Percentiles rank a stretch among this genome's conserved stretches.
phyloP scores from a whole-genome alignment of 768 basidiomycete species.

The Leucocoprinus sp. region DNA sequence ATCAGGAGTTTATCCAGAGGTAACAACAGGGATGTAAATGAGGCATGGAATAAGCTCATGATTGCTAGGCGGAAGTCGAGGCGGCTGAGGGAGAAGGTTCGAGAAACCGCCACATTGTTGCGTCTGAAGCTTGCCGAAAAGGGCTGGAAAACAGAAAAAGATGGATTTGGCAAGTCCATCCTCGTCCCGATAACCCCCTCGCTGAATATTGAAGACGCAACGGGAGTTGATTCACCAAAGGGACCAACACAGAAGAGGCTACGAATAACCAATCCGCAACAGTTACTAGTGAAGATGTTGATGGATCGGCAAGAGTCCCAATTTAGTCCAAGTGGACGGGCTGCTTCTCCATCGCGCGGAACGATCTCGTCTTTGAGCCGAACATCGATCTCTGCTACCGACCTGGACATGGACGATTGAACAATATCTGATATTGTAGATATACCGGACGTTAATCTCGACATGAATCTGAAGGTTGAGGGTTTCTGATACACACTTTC shows the following conservation, averaged over 20 bases:
- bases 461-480: neutral
- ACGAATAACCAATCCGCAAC: conserved; percentile 5
- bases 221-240: conserved; percentile 4
- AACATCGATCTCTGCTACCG: neutral
- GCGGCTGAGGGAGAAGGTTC: conserved; percentile 6
- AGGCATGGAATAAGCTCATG: conserved; percentile 5
- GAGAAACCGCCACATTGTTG: conserved; percentile 7
- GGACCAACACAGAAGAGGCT: neutral
- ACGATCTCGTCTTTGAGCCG: conserved; percentile 1
- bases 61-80: conserved; percentile 6
- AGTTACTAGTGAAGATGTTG: conserved; percentile 10
- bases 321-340: conserved; percentile 2
- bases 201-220: conserved; percentile 1
- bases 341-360: neutral
- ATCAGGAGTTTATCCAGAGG: conserved; percentile 10
- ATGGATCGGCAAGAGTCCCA: conserved; percentile 8
- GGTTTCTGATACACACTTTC: too few relatives aligned
- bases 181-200: conserved; percentile 1
- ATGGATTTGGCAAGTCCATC: conserved; percentile 2
- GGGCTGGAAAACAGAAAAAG: conserved; percentile 6
- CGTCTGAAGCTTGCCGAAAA: conserved; percentile 7
- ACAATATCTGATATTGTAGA: neutral
- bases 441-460: neutral
- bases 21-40: neutral
- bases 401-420: neutral